Evolutionary conservation across 805 yeast genomes (phyloP), one percentile per base, ranked within the genome.

Genomic region (Candida vartiovaarae): DNA sequence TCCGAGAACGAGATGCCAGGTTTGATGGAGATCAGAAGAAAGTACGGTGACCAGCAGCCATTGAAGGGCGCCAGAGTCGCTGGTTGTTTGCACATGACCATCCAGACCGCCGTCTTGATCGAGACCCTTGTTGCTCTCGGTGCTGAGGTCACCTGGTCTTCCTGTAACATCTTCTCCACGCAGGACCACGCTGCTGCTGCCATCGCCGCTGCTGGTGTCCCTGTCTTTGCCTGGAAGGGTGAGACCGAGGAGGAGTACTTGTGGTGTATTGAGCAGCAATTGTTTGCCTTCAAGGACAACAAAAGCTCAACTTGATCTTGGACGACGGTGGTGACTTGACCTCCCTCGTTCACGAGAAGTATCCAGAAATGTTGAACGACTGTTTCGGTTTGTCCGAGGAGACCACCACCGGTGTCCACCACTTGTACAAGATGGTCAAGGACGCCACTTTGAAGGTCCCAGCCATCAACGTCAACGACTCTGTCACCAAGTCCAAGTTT

Each of bases 151-250:
- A 93, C 99, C 64, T 91, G 99, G 99, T 80, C 96, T 53, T 88
- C 96, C 40, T 91, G 99, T 81, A 91, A 91, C 95, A 91, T 91
- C 63, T 91, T 87, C 84, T 90, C 98, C 60, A 91, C 99, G 57
- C 99, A 91, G 78, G 99, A 91, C 75, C 98, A 91, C 70, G 98
- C 98, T 60, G 98, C 99, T 62, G 97, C 99, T 64, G 98, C 98
- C 62, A 93, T 91, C 70, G 99, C 99, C 61, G 99, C 98, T 59
- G 71, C 96, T 57, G 99, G 99, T 75, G 95, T 91, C 49, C 98
- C 99, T 66, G 99, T 91, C 56, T 91, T 88, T 61, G 99, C 99
- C 63, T 91, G 99, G 99, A 91, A 91, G 81, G 98, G 99, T 70
- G 98, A 91, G 82, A 88, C 98, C 71, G 99, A 91, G 74, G 98